Evolutionary conservation across 129 eudicot genomes (phyloP), one percentile per base, ranked within the genome.

Genomic region (Flaveria trinervia): DNA sequence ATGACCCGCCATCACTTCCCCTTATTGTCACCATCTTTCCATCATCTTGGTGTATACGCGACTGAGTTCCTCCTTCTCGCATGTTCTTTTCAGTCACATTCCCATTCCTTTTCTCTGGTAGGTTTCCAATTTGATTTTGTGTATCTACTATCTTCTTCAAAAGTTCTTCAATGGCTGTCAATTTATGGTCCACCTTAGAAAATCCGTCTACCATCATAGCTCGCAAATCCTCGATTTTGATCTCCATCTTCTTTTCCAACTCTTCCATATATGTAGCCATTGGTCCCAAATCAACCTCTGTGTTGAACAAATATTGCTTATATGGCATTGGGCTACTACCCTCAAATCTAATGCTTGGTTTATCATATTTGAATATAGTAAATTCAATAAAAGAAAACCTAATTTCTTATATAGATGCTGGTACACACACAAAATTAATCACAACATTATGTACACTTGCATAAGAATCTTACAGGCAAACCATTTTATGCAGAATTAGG

Each of bases 81-180:
- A 30, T 30, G 36, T 30, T 30, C 36, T 30, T 30, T 30, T 30
- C 36, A 30, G 13, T 45, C 28, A 25, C 0, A 25, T 60, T 55
- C 12, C 62, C 23, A 44, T 44, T 44, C 12, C 62, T 20, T 7
- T 17, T 60, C 17, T 60, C 66, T 13, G 11, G 70, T 30, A 57
- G 2, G 16, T 69, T 25, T 25, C 43, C 44, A 15, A 16, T 28
- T 48, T 25, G 44, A 25, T 25, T 70, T 48, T 70, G 74, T 16
- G 74, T 9, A 45, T 70, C 45, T 3, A 70, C 23, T 14, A 70
- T 26, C 61, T 49, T 70, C 20, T 16, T 49, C 61, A 70, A 23
- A 48, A 70, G 74, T 26, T 70, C 23, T 70, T 26, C 74, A 70
- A 70, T 70, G 13, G 61, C 60, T 17, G 44, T 49, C 60, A 70